Percentiles rank a stretch among this genome's conserved stretches.
phyloP scores from a whole-genome alignment of 2,329 filamentous ascomycete genomes.

The Aspergillus texensis region DNA sequence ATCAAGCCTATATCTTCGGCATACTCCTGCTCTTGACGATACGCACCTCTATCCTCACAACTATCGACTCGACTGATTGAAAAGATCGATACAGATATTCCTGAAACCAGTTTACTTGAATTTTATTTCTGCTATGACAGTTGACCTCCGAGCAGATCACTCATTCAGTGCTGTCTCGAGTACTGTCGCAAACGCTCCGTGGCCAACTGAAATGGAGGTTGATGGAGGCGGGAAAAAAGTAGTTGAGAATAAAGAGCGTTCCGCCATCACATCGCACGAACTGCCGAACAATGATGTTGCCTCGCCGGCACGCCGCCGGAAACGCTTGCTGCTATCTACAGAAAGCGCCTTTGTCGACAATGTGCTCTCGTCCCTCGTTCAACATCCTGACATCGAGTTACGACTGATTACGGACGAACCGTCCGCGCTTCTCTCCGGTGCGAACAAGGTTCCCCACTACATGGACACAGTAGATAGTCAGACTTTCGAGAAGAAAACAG shows the following conservation, averaged over 20 bases:
- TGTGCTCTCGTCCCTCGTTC: constrained; percentile 40
- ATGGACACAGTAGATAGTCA: constrained; percentile 44
- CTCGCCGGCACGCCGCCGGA: constrained; percentile 16
- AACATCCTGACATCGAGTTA: constrained; percentile 43
- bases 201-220: constrained; percentile 31
- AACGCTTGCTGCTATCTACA: constrained; percentile 30
- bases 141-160: constrained; percentile 10
- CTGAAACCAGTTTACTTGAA: neutral
- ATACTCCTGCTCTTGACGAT: neutral
- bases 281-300: constrained; percentile 6
- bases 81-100: neutral
- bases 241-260: constrained; percentile 15
- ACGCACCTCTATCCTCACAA: neutral
- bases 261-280: constrained; percentile 1
- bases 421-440: constrained; percentile 39
- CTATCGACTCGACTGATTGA: neutral
- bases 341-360: constrained; percentile 44
- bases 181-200: constrained; percentile 17
- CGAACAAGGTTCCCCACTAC: constrained; percentile 43
- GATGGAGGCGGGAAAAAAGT: constrained; percentile 24
- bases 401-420: constrained; percentile 46
- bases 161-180: constrained; percentile 9
- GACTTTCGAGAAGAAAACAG: constrained; percentile 42
- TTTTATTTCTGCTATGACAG: constrained; percentile 13
- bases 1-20: neutral